Evolutionary conservation across 768 basidiomycete species (phyloP), one percentile per base, ranked within the genome.

Genomic region (Tephrocybe sp.): DNA sequence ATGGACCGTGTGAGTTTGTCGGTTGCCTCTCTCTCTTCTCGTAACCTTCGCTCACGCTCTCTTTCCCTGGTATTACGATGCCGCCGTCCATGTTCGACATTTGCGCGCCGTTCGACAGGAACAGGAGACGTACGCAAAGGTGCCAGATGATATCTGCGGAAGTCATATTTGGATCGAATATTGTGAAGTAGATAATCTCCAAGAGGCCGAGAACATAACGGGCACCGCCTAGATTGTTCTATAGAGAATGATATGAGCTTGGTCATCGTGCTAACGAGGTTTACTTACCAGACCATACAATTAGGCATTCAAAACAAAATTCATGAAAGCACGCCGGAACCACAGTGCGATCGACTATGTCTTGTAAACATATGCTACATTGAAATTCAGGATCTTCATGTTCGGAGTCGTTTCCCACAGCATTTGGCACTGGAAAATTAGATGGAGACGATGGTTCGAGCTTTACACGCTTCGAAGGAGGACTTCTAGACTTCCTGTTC

Each of bases 291-390:
- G 88, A 80, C 94, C 93, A 96, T 1, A 93, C 69, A 39, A 87
- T 71, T 19, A 97, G 75, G 64, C 94, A 98, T 48, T 91, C 89
- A 56, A 96, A 96, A 60, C 94, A 98, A 61, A 95, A 95, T 61
- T 90, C 88, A 72, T 98, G 94, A 1, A 90, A 88, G 66, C 94
- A 97, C 7, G 74, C 77, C 1, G 92, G 90, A 21, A 96, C 73
- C 31, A 95, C 77, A 0, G 93, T 88, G 37, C 88, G 74, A 69
- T 97, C 92, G 12, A 76, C 71, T 44, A 94, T 72, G 9, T 70
- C 52, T 59, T 95, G 90, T 19, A 98, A 72, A 60, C 94, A 98
- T 27, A 98, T 96, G 51, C 87, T 84, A 62, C 94, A 98, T 57
- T 83, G 74, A 19, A 86, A 81, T 37, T 77, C 79, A 5, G 75